Conservation (phyloP, 2,329 filamentous ascomycete species). For the Fusarium penzigii region DNA sequence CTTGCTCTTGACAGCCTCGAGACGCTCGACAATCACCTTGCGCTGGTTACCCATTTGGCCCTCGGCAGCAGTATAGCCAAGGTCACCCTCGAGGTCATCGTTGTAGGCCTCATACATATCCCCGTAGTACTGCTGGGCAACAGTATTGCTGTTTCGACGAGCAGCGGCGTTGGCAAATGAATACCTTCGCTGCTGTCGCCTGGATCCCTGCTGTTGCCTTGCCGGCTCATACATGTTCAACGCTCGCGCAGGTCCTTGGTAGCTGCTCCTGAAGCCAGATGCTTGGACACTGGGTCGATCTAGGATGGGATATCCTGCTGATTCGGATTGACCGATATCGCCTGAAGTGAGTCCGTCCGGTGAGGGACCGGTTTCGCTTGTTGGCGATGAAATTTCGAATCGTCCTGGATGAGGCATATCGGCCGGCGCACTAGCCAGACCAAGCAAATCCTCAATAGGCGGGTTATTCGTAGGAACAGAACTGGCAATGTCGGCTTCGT, state of each 20-base stretch:
- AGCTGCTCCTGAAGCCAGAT: slow-evolving; percentile 35
- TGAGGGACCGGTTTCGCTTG: slow-evolving; percentile 42
- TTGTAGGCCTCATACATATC: slow-evolving; percentile 61
- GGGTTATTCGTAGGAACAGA: slow-evolving; percentile 35
- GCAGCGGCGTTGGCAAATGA: slow-evolving; percentile 53
- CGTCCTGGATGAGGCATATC: slow-evolving; percentile 75
- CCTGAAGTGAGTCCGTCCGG: slow-evolving; percentile 35
- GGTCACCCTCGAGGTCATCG: slow-evolving; percentile 84
- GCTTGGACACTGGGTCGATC: slow-evolving; percentile 25
- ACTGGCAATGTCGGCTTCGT: slow-evolving; percentile 85
- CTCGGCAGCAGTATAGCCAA: slow-evolving; percentile 91
- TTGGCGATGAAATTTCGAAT: slow-evolving; percentile 64
- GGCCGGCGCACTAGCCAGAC: slow-evolving; percentile 59
- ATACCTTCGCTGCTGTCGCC: slow-evolving; percentile 52
- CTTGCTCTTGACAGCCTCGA: slow-evolving; percentile 93
- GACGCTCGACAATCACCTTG: slow-evolving; percentile 93
- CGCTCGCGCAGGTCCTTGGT: slow-evolving; percentile 42
- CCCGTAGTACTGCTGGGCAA: slow-evolving; percentile 55
- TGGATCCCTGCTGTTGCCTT: slow-evolving; percentile 42
- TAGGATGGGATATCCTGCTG: slow-evolving; percentile 14
- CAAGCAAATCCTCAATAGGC: slow-evolving; percentile 67
- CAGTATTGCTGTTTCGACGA: slow-evolving; percentile 50
- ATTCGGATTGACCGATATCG: slow-evolving; percentile 21
- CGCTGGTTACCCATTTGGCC: slow-evolving; percentile 89
- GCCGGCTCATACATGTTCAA: slow-evolving; percentile 48